Conservation (phyloP, 1,284 basidiomycete species). For the Melampsora americana region DNA sequence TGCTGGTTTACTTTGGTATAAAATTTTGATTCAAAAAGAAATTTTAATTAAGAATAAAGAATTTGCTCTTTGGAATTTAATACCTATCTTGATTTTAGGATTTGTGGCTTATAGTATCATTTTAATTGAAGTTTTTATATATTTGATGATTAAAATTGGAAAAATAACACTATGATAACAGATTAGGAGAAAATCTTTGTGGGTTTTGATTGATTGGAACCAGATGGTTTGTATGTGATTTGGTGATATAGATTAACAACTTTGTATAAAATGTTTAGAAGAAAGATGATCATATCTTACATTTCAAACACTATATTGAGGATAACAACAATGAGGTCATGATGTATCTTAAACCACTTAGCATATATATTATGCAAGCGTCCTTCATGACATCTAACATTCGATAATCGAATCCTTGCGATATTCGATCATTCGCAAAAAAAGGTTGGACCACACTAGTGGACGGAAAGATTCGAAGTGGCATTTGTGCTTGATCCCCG, state of each 20-base stretch:
- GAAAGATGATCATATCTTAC: too few species aligned
- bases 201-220: background rate
- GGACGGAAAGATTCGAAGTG: background rate
- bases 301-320: too few species aligned
- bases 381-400: too few species aligned
- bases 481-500: slow-evolving; percentile 32
- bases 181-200: background rate
- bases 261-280: too few species aligned
- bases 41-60: slow-evolving; percentile 11
- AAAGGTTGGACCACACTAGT: background rate
- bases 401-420: too few species aligned
- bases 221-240: too few species aligned
- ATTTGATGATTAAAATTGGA: slow-evolving; percentile 19
- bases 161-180: too few species aligned
- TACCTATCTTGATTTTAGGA: slow-evolving; percentile 19
- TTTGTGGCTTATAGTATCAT: slow-evolving; percentile 21
- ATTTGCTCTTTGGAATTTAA: slow-evolving; percentile 30
- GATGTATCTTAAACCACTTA: too few species aligned
- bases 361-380: too few species aligned
- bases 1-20: slow-evolving; percentile 31
- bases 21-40: slow-evolving; percentile 25
- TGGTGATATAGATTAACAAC: too few species aligned
- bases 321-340: too few species aligned
- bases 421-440: background rate
- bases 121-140: slow-evolving; percentile 36